These are phyloP conservation scores for Adansonia madagascariensis DNA, from an alignment of 441 rosid genomes.

Conservation along the genomic window DNA sequence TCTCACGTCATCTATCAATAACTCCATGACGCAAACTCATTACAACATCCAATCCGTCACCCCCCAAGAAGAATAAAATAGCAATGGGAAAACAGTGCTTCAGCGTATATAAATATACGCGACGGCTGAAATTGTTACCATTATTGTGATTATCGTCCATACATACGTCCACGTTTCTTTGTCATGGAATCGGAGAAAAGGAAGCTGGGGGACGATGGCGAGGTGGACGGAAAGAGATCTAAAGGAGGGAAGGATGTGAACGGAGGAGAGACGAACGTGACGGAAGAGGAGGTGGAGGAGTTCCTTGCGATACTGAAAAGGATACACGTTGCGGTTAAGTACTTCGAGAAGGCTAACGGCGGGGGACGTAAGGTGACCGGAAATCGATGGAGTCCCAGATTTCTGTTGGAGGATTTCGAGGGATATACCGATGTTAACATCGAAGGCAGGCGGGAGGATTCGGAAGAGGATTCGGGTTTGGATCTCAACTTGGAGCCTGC, in stretches of 20 bases:
- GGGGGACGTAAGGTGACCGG: conserved; percentile 2
- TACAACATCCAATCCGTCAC: conserved; percentile 11
- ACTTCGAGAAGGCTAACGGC: conserved; percentile 26
- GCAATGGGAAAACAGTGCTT: not conserved
- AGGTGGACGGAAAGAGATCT: conserved; percentile 16
- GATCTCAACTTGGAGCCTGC: conserved; percentile 37
- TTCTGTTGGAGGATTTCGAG: conserved; percentile 24
- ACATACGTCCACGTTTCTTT: not conserved
- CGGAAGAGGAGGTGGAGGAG: conserved; percentile 37
- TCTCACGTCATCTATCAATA: not conserved
- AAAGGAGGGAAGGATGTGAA: not conserved
- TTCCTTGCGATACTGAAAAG: conserved; percentile 43
- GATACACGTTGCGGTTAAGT: conserved; percentile 28
- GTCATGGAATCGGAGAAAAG: conserved; percentile 28
- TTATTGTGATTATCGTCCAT: not conserved
- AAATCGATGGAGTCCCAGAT: conserved; percentile 17
- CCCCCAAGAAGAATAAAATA: not conserved
- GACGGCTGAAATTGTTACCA: not conserved
- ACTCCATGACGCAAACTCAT: conserved; percentile 2
- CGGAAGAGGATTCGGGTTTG: conserved; percentile 30
- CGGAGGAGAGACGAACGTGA: conserved; percentile 21
- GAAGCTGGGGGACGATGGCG: conserved; percentile 12
- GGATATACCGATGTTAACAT: not conserved
- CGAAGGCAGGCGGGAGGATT: not conserved
- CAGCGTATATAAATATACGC: not conserved